Conservation (phyloP, 805 yeast genomes). For the Yamadazyma sp. region DNA sequence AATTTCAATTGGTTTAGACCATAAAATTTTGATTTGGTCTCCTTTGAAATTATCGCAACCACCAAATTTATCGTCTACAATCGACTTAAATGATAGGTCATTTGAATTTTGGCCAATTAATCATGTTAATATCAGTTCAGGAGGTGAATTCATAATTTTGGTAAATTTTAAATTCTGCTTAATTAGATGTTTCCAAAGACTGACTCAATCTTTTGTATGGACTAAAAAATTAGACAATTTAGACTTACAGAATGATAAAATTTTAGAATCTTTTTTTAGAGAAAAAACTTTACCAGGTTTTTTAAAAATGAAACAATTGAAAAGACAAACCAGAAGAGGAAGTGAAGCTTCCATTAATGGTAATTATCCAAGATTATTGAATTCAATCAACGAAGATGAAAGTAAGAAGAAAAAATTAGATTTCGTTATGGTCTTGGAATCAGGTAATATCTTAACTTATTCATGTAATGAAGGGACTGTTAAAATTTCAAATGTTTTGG, state of each 20-base stretch:
- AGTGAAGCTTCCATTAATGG: conserved; percentile 34
- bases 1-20: conserved; percentile 72
- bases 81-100: conserved; percentile 6
- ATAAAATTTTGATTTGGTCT: conserved; percentile 69
- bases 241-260: conserved; percentile 24
- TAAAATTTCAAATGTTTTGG: conserved; percentile 24
- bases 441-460: conserved; percentile 49
- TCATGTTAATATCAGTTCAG: conserved; percentile 52
- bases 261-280: conserved; percentile 61
- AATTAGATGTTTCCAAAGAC: conserved; percentile 61
- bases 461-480: conserved; percentile 47
- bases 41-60: conserved; percentile 41
- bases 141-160: conserved; percentile 57
- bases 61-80: conserved; percentile 30
- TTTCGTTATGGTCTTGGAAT: conserved; percentile 49
- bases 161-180: conserved; percentile 48
- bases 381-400: conserved; percentile 3
- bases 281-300: conserved; percentile 50
- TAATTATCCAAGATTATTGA: conserved; percentile 24
- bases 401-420: conserved; percentile 29
- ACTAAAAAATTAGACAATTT: conserved; percentile 27
- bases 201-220: conserved; percentile 57
- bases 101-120: conserved; percentile 60
- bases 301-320: conserved; percentile 29
- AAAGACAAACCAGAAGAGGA: conserved; percentile 26